Percentiles rank a stretch among this genome's conserved stretches.
These are phyloP conservation scores for Aspergillus aculeatinus DNA, from an alignment of 2,329 filamentous ascomycete genomes.

Conservation along the genomic window DNA sequence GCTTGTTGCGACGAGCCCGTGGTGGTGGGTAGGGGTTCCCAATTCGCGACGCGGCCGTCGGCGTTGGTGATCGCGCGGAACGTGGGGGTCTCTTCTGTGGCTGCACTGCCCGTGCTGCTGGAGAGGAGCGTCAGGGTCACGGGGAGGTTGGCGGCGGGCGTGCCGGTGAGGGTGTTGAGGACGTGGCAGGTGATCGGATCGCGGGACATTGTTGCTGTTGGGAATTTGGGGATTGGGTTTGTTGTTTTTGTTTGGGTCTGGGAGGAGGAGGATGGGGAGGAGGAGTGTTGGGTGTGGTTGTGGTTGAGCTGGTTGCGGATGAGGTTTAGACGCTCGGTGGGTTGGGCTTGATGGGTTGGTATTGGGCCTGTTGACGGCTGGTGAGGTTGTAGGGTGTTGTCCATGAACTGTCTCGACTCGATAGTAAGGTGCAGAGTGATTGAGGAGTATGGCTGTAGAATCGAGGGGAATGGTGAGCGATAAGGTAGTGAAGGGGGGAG, in stretches of 20 bases:
- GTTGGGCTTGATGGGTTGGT: conserved; percentile 23
- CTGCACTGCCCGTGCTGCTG: conserved; percentile 20
- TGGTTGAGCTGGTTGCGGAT: conserved; percentile 36
- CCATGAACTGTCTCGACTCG: neutral
- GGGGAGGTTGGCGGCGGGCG: conserved; percentile 46
- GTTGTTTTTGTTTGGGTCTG: conserved; percentile 6
- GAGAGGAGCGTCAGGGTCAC: conserved; percentile 57
- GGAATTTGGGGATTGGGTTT: conserved; percentile 10
- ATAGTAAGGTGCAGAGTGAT: too few species aligned
- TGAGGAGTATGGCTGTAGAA: neutral
- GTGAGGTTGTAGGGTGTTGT: neutral
- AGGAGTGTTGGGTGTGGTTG: conserved; percentile 2
- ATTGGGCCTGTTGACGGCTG: conserved; percentile 14
- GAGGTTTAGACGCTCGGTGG: conserved; percentile 34
- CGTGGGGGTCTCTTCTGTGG: conserved; percentile 20
- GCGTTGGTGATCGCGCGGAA: conserved; percentile 45
- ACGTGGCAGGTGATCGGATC: conserved; percentile 52
- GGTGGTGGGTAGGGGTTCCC: conserved; percentile 31
- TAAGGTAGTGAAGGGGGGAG: neutral
- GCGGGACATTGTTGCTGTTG: conserved; percentile 33
- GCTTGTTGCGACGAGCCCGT: conserved; percentile 21
- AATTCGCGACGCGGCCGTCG: conserved; percentile 49
- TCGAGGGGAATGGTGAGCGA: neutral
- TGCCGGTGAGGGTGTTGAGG: conserved; percentile 50
- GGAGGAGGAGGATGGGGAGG: conserved; percentile 13